Conservation (phyloP, 257 asterid species). For the Ligustrum vulgare region DNA sequence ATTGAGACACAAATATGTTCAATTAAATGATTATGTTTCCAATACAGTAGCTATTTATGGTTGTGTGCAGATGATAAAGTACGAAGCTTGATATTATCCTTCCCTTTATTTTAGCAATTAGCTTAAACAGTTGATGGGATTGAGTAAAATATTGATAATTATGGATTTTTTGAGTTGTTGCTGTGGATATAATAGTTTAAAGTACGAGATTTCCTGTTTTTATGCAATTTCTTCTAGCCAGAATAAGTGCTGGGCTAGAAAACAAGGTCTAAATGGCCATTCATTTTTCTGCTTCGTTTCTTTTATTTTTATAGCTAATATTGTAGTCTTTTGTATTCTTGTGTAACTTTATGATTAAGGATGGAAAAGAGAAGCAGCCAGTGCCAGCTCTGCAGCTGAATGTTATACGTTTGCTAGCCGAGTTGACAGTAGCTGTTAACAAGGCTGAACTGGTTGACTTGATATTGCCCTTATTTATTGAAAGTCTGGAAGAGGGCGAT, state of each 20-base stretch:
- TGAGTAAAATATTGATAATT: conserved; percentile 3
- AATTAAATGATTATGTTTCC: not conserved
- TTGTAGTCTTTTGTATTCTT: conserved; percentile 18
- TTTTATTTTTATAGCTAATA: conserved; percentile 5
- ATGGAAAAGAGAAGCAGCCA: conserved; percentile 69
- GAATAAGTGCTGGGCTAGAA: not conserved
- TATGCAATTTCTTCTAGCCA: conserved; percentile 17
- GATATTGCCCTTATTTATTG: conserved; percentile 91
- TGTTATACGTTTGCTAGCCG: conserved; percentile 80
- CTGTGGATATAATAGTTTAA: not conserved
- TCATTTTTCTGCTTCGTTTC: conserved; percentile 10
- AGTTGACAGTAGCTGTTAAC: conserved; percentile 66
- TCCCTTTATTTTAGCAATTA: conserved; percentile 9
- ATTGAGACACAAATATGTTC: not conserved
- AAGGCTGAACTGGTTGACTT: conserved; percentile 94
- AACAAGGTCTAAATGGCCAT: conserved; percentile 21
- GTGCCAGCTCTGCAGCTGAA: conserved; percentile 84
- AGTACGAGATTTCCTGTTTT: conserved; percentile 14
- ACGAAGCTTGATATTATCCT: not conserved
- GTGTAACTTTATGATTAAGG: conserved; percentile 48
- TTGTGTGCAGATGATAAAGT: not conserved
- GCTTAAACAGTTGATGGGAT: conserved; percentile 1
- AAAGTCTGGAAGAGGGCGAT: conserved; percentile 97
- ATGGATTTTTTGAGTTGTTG: conserved; percentile 18
- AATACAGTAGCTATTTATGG: not conserved